Evolutionary conservation across 2,329 filamentous ascomycete species (phyloP).

Genomic region (Tolypocladium sp.): DNA sequence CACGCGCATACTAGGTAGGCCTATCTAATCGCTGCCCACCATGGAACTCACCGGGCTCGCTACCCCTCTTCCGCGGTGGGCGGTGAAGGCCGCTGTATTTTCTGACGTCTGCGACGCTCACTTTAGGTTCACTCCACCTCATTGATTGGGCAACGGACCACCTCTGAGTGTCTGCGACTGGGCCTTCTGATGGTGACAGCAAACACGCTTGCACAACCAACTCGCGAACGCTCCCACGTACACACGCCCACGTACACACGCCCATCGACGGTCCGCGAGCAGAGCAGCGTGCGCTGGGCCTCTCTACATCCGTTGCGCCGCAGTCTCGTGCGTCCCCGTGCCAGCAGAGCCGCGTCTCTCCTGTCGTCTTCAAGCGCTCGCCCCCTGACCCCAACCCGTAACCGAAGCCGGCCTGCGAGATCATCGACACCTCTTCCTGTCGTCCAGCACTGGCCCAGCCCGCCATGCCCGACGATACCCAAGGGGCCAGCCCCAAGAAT

Average conservation of each 20-base stretch:
- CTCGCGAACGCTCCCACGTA: neutral
- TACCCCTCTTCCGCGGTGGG: neutral
- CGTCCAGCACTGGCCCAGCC: neutral
- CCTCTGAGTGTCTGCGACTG: neutral
- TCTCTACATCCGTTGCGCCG: neutral
- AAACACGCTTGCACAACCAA: neutral
- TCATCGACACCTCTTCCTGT: neutral
- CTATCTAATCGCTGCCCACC: neutral
- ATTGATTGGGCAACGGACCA: neutral
- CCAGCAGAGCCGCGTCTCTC: neutral
- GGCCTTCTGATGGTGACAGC: neutral
- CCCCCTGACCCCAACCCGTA: neutral
- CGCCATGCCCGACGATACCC: conserved; percentile 35
- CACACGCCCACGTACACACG: neutral
- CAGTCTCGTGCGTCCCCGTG: neutral
- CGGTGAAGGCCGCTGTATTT: neutral
- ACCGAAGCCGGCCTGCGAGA: neutral
- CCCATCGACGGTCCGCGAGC: neutral
- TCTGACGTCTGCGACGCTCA: neutral
- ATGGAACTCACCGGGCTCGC: neutral
- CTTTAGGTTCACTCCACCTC: neutral
- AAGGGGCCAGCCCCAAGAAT: conserved; percentile 29
- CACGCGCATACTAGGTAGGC: neutral
- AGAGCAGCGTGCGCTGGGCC: neutral
- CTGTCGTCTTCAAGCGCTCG: neutral